Evolutionary conservation across 129 eudicot genomes (phyloP).

Genomic region (Chrysanthemum lavandulifolium): DNA sequence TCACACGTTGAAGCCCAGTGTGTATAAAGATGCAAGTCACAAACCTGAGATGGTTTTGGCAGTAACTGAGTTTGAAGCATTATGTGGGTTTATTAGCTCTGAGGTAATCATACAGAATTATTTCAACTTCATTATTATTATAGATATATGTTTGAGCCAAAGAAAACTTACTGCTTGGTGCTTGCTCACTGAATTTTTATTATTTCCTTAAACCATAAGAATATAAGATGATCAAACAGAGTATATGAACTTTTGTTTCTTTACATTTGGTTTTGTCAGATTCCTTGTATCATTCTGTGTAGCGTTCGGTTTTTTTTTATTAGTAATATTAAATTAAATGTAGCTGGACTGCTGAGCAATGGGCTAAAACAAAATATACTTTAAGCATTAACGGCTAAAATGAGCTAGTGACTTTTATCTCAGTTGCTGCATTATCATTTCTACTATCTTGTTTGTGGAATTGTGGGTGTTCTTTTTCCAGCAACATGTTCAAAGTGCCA

Average conservation of each 20-base stretch:
- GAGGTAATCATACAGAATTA: conserved; percentile 46
- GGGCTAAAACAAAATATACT: no score
- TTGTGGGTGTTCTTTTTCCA: background rate
- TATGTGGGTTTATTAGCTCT: conserved; percentile 73
- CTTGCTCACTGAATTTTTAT: background rate
- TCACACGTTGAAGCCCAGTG: conserved; percentile 57
- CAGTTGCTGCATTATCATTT: no score
- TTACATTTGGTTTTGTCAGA: conserved; percentile 1
- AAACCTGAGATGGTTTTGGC: conserved; percentile 99
- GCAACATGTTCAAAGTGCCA: conserved; percentile 12
- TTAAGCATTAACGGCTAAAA: no score
- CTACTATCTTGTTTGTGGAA: background rate
- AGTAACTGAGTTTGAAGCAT: conserved; percentile 81
- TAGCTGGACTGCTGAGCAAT: background rate
- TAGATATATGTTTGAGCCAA: no score
- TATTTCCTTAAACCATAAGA: background rate
- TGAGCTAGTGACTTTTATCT: no score
- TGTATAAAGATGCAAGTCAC: conserved; percentile 84
- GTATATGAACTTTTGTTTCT: background rate
- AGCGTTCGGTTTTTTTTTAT: background rate
- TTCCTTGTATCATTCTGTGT: background rate
- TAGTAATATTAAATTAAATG: background rate
- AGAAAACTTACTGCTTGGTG: background rate
- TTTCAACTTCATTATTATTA: background rate
- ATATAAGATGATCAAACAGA: conserved; percentile 15